These are phyloP conservation scores for Clavulina sp. DNA, from an alignment of 768 basidiomycete species.

Conservation along the genomic window DNA sequence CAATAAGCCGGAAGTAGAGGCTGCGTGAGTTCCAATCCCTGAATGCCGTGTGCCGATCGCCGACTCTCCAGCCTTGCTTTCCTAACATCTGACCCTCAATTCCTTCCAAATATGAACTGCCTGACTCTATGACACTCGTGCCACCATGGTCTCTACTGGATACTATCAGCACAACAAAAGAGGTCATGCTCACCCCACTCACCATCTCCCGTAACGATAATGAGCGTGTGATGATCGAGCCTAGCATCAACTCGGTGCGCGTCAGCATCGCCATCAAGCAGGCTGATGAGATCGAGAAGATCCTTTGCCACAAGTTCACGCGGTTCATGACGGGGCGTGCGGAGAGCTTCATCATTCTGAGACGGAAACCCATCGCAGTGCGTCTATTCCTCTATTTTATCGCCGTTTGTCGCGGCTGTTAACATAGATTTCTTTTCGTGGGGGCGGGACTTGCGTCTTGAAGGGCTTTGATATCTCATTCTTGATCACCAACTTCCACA, in stretches of 20 bases:
- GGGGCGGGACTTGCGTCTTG: neutral
- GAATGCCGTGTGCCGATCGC: neutral
- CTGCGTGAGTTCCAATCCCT: conserved; percentile 33
- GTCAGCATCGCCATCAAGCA: conserved; percentile 98
- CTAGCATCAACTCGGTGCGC: conserved; percentile 92
- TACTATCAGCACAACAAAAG: conserved; percentile 58
- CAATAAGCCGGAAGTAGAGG: conserved; percentile 93
- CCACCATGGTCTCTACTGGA: neutral
- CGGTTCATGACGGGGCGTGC: conserved; percentile 98
- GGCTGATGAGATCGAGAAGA: conserved; percentile 95
- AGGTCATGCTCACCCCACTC: conserved; percentile 85
- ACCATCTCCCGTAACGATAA: conserved; percentile 94
- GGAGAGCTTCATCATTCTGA: conserved; percentile 90
- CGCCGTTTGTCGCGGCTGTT: neutral
- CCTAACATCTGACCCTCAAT: too few relatives aligned
- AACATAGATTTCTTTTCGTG: neutral
- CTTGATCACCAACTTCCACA: conserved; percentile 90
- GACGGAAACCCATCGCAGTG: conserved; percentile 83
- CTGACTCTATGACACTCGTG: too few relatives aligned
- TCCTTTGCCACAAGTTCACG: conserved; percentile 95
- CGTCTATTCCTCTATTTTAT: too few relatives aligned
- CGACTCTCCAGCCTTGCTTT: too few relatives aligned
- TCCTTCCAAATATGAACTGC: too few relatives aligned
- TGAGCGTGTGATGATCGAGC: conserved; percentile 92
- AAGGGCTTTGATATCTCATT: conserved; percentile 99